Percentiles rank a stretch among this genome's conserved stretches.
Conservation (phyloP, 2,329 filamentous ascomycete species). For the Microsporum audouinii region DNA sequence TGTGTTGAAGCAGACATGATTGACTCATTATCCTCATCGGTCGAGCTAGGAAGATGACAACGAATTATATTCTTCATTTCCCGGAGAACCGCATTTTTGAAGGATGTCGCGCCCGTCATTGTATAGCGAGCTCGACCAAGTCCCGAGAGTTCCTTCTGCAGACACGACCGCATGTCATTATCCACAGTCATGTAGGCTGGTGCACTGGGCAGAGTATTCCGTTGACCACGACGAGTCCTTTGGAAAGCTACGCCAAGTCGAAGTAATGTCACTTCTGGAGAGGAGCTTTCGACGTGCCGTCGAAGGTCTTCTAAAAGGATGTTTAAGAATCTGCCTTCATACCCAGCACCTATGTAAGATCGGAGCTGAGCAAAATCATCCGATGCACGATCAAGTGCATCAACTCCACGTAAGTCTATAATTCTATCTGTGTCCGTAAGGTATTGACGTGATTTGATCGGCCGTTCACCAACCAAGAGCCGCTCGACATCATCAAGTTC, state of each 20-base stretch:
- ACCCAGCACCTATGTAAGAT: conserved; percentile 72
- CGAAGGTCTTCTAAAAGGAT: conserved; percentile 69
- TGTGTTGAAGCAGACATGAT: conserved; percentile 75
- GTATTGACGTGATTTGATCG: conserved; percentile 22
- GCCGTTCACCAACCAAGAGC: conserved; percentile 63
- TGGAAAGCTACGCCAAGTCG: conserved; percentile 73
- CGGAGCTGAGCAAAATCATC: conserved; percentile 66
- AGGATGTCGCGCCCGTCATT: conserved; percentile 67
- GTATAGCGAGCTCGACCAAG: conserved; percentile 73
- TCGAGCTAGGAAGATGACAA: conserved; percentile 77
- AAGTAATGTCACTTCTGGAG: conserved; percentile 61
- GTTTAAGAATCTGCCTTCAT: conserved; percentile 67
- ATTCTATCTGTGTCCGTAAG: conserved; percentile 22
- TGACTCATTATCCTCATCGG: conserved; percentile 85
- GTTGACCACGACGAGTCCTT: conserved; percentile 56
- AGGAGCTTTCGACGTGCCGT: conserved; percentile 64
- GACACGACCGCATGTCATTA: conserved; percentile 55
- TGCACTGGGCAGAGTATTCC: conserved; percentile 55
- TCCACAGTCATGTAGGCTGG: conserved; percentile 70
- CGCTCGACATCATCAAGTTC: conserved; percentile 66
- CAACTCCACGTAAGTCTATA: conserved; percentile 65
- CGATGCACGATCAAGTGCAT: conserved; percentile 67
- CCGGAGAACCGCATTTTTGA: conserved; percentile 69
- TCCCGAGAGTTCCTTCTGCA: conserved; percentile 62
- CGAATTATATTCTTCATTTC: conserved; percentile 81